These are phyloP conservation scores for Teratosphaeria nubilosa DNA, from an alignment of 2,329 filamentous ascomycete species.

Conservation along the genomic window DNA sequence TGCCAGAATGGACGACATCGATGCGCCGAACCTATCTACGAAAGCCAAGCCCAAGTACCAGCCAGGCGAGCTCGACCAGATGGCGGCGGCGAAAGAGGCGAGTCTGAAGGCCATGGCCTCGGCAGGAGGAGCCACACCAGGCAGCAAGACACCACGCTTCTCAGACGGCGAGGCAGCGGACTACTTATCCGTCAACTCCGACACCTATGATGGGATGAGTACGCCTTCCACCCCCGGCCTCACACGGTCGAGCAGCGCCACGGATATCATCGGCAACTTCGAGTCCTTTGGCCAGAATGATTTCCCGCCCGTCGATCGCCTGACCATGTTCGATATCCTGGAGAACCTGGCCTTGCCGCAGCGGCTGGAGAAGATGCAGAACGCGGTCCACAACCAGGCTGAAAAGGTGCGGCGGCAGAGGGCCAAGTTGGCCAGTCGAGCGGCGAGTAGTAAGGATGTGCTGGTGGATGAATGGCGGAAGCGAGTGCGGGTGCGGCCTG, in stretches of 20 bases:
- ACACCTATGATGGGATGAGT: slow-evolving; percentile 27
- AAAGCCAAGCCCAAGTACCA: not conserved
- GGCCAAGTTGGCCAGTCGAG: slow-evolving; percentile 66
- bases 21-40: slow-evolving; percentile 1
- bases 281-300: slow-evolving; percentile 74
- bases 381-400: slow-evolving; percentile 68
- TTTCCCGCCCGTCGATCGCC: slow-evolving; percentile 76
- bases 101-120: slow-evolving; percentile 11
- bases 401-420: slow-evolving; percentile 76
- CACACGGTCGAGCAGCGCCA: slow-evolving; percentile 71
- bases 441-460: slow-evolving; percentile 70
- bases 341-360: slow-evolving; percentile 86
- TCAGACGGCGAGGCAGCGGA: slow-evolving; percentile 12
- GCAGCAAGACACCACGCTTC: slow-evolving; percentile 7
- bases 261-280: slow-evolving; percentile 65
- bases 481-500: slow-evolving; percentile 64
- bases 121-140: slow-evolving; percentile 3
- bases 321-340: slow-evolving; percentile 85
- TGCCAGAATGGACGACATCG: slow-evolving; percentile 18
- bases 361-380: slow-evolving; percentile 82
- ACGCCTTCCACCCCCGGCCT: slow-evolving; percentile 38
- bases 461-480: slow-evolving; percentile 91
- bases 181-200: slow-evolving; percentile 26
- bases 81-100: slow-evolving; percentile 22
- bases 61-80: slow-evolving; percentile 16